Conservation (phyloP, 108 stramenopile genomes). For the Thalassiosira profunda region DNA sequence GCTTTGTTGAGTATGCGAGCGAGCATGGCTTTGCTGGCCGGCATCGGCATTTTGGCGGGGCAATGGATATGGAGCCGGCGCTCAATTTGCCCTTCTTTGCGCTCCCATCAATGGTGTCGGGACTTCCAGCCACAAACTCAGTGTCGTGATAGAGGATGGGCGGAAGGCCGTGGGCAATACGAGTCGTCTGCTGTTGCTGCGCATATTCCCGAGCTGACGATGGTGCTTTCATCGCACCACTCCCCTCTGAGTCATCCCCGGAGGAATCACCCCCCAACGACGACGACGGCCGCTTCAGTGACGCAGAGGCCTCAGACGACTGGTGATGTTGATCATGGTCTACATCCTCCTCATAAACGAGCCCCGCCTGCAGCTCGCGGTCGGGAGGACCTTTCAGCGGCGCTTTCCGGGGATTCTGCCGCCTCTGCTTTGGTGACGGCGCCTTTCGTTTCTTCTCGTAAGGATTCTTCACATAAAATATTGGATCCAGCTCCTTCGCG, state of each 20-base stretch:
- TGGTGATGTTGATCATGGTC: conserved; percentile 25
- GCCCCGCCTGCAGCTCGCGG: conserved; percentile 44
- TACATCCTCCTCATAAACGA: conserved; percentile 55
- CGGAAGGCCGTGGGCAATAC: conserved; percentile 34
- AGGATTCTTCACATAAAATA: conserved; percentile 14
- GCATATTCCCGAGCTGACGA: conserved; percentile 29
- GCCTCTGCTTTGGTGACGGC: conserved; percentile 1
- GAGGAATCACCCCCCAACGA: conserved; percentile 4
- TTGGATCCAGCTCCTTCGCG: too few relatives aligned
- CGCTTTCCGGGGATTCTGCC: background rate
- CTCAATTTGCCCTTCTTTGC: conserved; percentile 9
- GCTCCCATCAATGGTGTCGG: conserved; percentile 42
- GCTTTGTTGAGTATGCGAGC: conserved; percentile 35
- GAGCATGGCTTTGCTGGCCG: conserved; percentile 38
- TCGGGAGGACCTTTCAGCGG: background rate
- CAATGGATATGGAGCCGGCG: conserved; percentile 11
- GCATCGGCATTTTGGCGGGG: conserved; percentile 50
- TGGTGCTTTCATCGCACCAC: background rate
- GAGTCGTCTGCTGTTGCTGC: conserved; percentile 36
- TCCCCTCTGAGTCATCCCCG: conserved; percentile 9
- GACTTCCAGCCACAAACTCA: conserved; percentile 47
- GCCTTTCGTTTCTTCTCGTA: conserved; percentile 35
- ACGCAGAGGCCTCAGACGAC: background rate
- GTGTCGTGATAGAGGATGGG: conserved; percentile 51
- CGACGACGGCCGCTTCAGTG: background rate